Conservation (phyloP, 192 early-diverging fungal genomes). For the Spizellomyces punctatus region DNA sequence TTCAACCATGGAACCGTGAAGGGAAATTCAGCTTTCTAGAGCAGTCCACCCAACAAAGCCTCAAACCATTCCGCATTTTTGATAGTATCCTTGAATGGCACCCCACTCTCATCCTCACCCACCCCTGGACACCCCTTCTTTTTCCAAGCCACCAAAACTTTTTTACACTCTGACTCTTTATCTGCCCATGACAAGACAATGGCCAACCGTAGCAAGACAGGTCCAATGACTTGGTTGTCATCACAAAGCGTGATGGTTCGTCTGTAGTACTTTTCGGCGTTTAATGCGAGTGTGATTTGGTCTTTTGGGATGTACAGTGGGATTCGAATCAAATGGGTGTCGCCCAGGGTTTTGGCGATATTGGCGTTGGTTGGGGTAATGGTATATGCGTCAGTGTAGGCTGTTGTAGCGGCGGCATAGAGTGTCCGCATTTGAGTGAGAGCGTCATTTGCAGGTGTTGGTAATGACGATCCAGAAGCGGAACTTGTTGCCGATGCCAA, state of each 20-base stretch:
- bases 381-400: conserved; percentile 31
- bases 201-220: conserved; percentile 6
- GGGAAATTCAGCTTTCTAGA: too few species aligned
- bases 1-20: too few species aligned
- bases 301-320: conserved; percentile 19
- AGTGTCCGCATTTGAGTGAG: conserved; percentile 24
- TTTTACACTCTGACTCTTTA: conserved; percentile 26
- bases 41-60: background rate
- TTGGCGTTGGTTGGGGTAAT: conserved; percentile 21
- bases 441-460: background rate
- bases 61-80: conserved; percentile 1
- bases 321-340: conserved; percentile 37
- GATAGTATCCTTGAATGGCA: background rate
- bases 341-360: conserved; percentile 22
- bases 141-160: conserved; percentile 19
- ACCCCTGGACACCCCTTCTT: conserved; percentile 7
- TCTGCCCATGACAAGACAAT: conserved; percentile 23
- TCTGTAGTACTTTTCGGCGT: conserved; percentile 27
- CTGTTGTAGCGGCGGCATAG: conserved; percentile 19
- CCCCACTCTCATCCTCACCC: conserved; percentile 1
- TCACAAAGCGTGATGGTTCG: conserved; percentile 11
- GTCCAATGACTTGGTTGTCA: background rate
- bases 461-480: conserved; percentile 6
- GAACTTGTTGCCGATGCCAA: conserved; percentile 6
- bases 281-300: background rate